Evolutionary conservation across 2,329 filamentous ascomycete species (phyloP), one percentile per base, ranked within the genome.

Genomic region (Hirsutella rhossiliensis): DNA sequence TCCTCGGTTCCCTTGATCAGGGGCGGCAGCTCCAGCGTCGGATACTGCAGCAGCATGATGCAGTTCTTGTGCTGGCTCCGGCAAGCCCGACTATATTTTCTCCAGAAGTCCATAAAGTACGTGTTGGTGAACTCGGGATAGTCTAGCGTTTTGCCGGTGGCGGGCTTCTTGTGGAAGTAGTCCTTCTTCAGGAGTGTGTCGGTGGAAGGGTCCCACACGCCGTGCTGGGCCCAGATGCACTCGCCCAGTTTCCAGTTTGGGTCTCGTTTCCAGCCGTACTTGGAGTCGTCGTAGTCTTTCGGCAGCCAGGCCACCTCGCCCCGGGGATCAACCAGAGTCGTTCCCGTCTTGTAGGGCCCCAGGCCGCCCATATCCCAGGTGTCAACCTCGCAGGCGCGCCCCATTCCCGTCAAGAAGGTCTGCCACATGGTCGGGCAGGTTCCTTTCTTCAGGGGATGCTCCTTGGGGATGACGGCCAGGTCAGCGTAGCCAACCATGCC

Each of bases 191-290:
- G 62, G 5, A 98, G 66, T 0, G 75, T 78, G 58, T 96, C 88
- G 2, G 76, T 84, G 4, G 71, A 67, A 6, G 84, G 81, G 57
- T 98, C 87, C 92, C 92, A 98, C 6, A 98, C 79, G 1, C 89
- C 90, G 61, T 98, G 89, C 57, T 96, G 90, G 4, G 92, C 90
- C 92, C 92, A 98, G 36, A 98, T 62, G 56, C 92, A 97, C 62
- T 94, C 80, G n/a, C 92, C 92, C 17, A 98, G 67, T 60, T 82
- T 89, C 92, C 92, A 98, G 8, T 73, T 82, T 0, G 84, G 75
- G 56, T 94, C 87, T 50, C 92, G 78, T 59, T 84, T 88, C 80
- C 87, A 98, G 31, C 87, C 87, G 60, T 98, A 98, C 50, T 80
- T 77, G 12, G 78, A 81, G 52, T 98, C 92, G 55, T 95, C 84